phyloP scores from a whole-genome alignment of 129 eudicot species.

The Daucus carota region DH1_v3.0 NC_030388.2:27049501-27050000 shows the following conservation, averaged over 20 bases:
- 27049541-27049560: slow-evolving; percentile 91
- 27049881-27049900: background rate
- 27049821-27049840: slow-evolving; percentile 82
- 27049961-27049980: background rate
- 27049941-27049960: too few relatives aligned
- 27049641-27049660: background rate
- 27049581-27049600: slow-evolving; percentile 80
- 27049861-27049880: background rate
- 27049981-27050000: background rate
- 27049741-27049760: slow-evolving; percentile 85
- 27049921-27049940: background rate
- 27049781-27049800: slow-evolving; percentile 79
- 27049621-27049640: slow-evolving; percentile 27
- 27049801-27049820: slow-evolving; percentile 87
- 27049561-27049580: slow-evolving; percentile 72
- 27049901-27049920: background rate
- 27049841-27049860: slow-evolving; percentile 45
- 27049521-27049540: slow-evolving; percentile 87
- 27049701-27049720: background rate
- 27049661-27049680: background rate
- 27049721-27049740: background rate
- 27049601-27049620: slow-evolving; percentile 88
- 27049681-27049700: background rate
- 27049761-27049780: slow-evolving; percentile 88
- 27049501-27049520: background rate